Evolutionary conservation across 768 basidiomycete genomes (phyloP), one percentile per base, ranked within the genome.

Genomic region (Mycena venus): DNA sequence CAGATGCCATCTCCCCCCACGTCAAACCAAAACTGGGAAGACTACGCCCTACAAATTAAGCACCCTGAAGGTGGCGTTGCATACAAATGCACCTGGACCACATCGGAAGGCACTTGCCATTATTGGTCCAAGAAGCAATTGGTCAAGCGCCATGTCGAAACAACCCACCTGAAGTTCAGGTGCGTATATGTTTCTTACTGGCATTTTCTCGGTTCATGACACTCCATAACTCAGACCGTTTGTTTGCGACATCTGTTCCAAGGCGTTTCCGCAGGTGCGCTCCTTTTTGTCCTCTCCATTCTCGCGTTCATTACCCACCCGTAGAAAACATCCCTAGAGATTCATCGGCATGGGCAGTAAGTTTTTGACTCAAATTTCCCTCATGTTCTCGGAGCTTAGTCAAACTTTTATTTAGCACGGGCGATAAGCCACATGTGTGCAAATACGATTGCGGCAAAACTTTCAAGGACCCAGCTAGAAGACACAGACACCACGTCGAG

Each of bases 141-240:
- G 51, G 90, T 93, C 70, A 93, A 92, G 80, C 87, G 93, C 31
- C 93, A 94, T 80, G 86, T 94, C 58, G 87, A 91, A 80, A 89
- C 89, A 11, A 90, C 88, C 17, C 93, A 93, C 78, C 79, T 94
- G 56, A 86, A 88, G 62, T 85, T 90, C 76, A 91, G 90, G 93
- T 91, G 73, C 72, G 90, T 78, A n/a, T 44, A 42, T 44, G 21
- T 61, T 25, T 21, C 1, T 14, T 61, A 51, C 15, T 21, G n/a
- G 32, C 21, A 11, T 42, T 14, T 31, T 31, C 25, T 51, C 38
- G 8, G 63, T 55, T 69, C 31, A 58, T 29, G 61, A 64, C 49
- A 1, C n/a, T 12, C 38, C 70, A 68, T 62, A 53, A 55, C 72
- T 47, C 61, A 92, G 91, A 78, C 88, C 87, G 4, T 91, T 86